phyloP scores from a whole-genome alignment of 768 basidiomycete genomes.

The Lactarius hengduanensis region DNA sequence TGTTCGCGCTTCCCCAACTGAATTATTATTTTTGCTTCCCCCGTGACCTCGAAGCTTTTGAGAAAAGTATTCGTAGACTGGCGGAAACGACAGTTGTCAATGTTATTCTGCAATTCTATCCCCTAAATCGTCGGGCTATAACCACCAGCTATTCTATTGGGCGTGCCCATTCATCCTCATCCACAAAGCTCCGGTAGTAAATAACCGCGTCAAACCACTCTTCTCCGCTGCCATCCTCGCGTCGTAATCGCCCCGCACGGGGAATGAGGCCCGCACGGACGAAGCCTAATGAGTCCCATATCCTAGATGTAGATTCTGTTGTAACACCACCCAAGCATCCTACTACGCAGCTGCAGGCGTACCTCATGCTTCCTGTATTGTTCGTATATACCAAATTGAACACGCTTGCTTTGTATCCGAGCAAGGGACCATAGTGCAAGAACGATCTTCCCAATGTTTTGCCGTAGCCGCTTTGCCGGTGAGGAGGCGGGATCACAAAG shows the following conservation, averaged over 20 bases:
- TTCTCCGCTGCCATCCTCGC: conserved; percentile 67
- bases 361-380: conserved; percentile 74
- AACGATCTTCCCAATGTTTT: conserved; percentile 71
- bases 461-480: conserved; percentile 69
- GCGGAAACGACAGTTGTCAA: neutral
- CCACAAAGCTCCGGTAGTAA: conserved; percentile 73
- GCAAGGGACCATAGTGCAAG: conserved; percentile 72
- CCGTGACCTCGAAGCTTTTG: neutral
- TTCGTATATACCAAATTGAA: conserved; percentile 92
- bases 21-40: neutral
- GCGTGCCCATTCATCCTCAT: conserved; percentile 30
- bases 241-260: conserved; percentile 67
- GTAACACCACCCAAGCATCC: neutral
- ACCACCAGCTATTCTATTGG: conserved; percentile 3
- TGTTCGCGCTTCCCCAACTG: neutral
- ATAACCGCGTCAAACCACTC: conserved; percentile 90
- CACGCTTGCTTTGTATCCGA: conserved; percentile 77
- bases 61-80: neutral
- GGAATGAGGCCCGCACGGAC: conserved; percentile 75
- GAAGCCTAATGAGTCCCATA: conserved; percentile 88
- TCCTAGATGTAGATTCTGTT: conserved; percentile 37
- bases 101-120: neutral
- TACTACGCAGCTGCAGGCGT: conserved; percentile 27
- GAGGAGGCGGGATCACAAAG: conserved; percentile 69
- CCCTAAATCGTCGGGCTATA: neutral